Evolutionary conservation across 164 flowering plant species (phyloP), one percentile per base, ranked within the genome.

Genomic region (Macadamia integrifolia): DNA sequence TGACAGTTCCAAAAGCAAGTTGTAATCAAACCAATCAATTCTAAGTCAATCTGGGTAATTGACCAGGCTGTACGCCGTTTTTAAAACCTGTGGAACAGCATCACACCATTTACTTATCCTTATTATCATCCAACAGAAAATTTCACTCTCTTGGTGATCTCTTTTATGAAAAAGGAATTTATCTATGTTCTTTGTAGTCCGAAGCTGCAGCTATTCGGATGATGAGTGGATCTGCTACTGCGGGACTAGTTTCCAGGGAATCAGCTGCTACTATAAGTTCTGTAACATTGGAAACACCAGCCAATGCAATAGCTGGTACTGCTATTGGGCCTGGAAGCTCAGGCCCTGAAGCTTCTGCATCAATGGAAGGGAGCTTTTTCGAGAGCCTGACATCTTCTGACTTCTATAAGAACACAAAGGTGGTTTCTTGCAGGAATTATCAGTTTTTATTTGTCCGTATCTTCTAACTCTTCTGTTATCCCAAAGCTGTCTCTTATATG

Each of bases 391-490:
- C 89, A 35, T 75, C 93, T 66, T 93, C 97, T 6, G 88, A 91
- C 1, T 81, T 87, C 62, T 93, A 91, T 62, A 91, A 88, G 81
- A 90, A 86, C 71, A 87, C 95, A 48, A 87, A 81, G 96, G 98
- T 89, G 32, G 17, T 69, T 55, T 50, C 60, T 1, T 10, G 13
- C 43, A 52, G 18, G 14, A 32, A 52, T 32, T 30, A 29, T 60
- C 32, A 53, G 29, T 56, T 58, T 59, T 43, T 9, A 13, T 42
- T 35, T n/a, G 12, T 23, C 0, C n/a, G 23, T 40, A 6, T 23
- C 62, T 18, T 57, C 40, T 52, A 13, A 52, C 35, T 2, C 18
- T 48, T 53, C n/a, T 68, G 0, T n/a, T 23, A 30, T 14, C 46
- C 48, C 23, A 58, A 32, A 58, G 32, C 18, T 17, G 30, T 12